Percentiles rank a stretch among this genome's conserved stretches.
These are phyloP conservation scores for Mesotaenium endlicherianum DNA, from an alignment of 139 green algal species.

Conservation along the genomic window DNA sequence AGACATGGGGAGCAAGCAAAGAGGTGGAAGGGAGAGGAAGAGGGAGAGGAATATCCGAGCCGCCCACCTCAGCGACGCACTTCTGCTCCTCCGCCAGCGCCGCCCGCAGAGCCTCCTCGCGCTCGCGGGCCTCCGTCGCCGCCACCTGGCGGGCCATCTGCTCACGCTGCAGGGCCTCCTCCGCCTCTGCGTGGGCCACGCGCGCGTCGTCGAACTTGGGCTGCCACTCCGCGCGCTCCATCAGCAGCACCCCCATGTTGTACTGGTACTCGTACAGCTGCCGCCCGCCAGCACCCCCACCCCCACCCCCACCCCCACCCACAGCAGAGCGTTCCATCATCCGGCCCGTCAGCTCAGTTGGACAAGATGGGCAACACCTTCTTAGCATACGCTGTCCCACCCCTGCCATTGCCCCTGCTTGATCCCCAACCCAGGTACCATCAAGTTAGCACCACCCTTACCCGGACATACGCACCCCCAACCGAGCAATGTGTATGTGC, in stretches of 20 bases:
- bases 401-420: no score
- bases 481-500: no score
- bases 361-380: no score
- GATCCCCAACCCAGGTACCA: not conserved
- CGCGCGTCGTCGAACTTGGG: not conserved
- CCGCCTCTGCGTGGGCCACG: not conserved
- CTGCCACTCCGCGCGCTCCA: not conserved
- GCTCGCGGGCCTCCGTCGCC: not conserved
- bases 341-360: no score
- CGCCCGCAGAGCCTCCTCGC: not conserved
- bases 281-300: not conserved
- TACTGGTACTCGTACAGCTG: conserved; percentile 21
- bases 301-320: not conserved
- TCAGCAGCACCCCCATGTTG: conserved; percentile 26
- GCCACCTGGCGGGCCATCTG: not conserved
- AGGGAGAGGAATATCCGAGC: not conserved
- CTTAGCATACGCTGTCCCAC: no score
- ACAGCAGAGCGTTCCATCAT: no score
- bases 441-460: not conserved
- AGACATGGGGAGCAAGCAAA: not conserved
- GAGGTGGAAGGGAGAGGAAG: not conserved
- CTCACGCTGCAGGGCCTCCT: conserved; percentile 2
- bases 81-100: conserved; percentile 5
- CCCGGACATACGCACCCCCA: not conserved
- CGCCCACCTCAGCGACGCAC: not conserved